Conservation (phyloP, 805 yeast genomes). For the Zygoascus biomembranicola region DNA sequence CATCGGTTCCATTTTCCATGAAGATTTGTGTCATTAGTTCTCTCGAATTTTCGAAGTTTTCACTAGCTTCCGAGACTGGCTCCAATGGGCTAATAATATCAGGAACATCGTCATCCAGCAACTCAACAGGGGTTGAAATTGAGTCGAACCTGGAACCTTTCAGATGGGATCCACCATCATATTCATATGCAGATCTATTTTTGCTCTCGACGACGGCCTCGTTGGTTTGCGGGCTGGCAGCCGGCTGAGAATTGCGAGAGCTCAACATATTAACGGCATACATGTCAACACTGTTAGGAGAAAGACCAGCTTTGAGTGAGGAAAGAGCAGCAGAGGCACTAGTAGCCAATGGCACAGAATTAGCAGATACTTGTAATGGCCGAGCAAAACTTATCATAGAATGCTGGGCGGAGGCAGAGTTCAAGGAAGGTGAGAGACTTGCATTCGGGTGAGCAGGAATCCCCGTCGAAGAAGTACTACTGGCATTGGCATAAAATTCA, state of each 20-base stretch:
- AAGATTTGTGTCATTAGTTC: constrained; percentile 45
- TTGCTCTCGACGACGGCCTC: not conserved
- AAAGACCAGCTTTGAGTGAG: constrained; percentile 8
- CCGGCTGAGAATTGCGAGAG: not conserved
- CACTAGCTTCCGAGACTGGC: constrained; percentile 31
- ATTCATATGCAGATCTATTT: not conserved
- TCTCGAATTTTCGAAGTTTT: constrained; percentile 31
- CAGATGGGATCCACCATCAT: not conserved
- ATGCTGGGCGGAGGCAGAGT: not conserved
- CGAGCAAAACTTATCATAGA: constrained; percentile 11
- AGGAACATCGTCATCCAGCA: constrained; percentile 16
- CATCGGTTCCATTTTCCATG: constrained; percentile 33
- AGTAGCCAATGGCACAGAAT: constrained; percentile 14
- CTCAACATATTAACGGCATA: not conserved
- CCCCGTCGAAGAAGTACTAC: not conserved
- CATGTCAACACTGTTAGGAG: not conserved
- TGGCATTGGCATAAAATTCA: not conserved
- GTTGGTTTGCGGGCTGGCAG: not conserved
- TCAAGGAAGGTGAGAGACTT: not conserved
- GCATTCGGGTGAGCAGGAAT: not conserved
- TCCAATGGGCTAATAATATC: constrained; percentile 30
- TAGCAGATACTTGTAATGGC: constrained; percentile 13
- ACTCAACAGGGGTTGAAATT: not conserved
- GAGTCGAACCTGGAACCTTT: not conserved
- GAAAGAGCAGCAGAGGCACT: constrained; percentile 19